Evolutionary conservation across 2,329 filamentous ascomycete genomes (phyloP).

Genomic region (Aspergillus luchuensis): DNA sequence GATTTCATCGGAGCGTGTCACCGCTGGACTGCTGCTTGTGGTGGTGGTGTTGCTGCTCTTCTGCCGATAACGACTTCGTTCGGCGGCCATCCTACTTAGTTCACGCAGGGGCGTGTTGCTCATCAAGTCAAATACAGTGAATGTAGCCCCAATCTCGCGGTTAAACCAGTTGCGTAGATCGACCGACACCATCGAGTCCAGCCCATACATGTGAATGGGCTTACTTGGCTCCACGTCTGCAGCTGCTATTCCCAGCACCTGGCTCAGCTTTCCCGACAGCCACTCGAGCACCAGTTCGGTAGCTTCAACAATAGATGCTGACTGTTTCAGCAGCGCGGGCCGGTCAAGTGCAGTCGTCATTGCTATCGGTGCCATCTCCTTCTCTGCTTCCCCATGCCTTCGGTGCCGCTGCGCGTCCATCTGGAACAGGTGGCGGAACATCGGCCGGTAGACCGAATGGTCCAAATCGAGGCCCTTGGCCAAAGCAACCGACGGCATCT

Average conservation of each 20-base stretch:
- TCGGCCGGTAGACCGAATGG: neutral
- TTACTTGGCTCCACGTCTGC: neutral
- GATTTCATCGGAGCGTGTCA: no score
- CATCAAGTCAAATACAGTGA: neutral
- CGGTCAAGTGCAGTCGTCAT: neutral
- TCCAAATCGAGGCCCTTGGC: slow-evolving; percentile 1
- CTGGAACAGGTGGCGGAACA: slow-evolving; percentile 3
- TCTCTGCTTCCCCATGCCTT: neutral
- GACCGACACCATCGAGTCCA: neutral
- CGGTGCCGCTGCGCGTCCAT: neutral
- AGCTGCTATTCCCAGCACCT: neutral
- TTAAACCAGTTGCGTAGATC: neutral
- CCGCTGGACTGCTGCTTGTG: no score
- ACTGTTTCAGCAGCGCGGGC: neutral
- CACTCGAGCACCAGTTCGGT: neutral
- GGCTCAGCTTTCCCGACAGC: neutral
- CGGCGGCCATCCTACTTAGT: neutral
- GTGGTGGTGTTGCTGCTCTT: no score
- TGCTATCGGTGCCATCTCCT: neutral
- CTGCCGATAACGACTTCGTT: neutral
- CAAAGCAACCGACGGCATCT: neutral
- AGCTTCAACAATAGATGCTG: neutral
- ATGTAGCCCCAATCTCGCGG: neutral
- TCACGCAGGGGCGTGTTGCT: neutral
- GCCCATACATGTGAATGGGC: neutral